Evolutionary conservation across 352 stramenopile species (phyloP).

Genomic region (Thalassiosira livingstoniorum): DNA sequence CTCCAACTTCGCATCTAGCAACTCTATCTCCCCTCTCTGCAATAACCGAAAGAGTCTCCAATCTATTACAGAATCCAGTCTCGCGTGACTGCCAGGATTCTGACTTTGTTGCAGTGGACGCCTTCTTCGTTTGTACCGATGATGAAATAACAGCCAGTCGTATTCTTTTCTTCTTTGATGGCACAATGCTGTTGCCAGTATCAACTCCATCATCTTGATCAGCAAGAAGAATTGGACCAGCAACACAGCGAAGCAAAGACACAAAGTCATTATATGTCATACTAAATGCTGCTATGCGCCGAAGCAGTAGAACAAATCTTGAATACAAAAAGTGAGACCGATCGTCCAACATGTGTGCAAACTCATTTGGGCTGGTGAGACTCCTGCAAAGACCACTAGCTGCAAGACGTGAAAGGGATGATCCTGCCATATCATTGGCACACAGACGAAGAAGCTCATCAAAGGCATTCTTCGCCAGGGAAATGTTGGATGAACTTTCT

Average conservation of each 20-base stretch:
- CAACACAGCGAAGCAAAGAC: slow-evolving; percentile 75
- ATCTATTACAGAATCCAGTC: slow-evolving; percentile 74
- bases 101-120: slow-evolving; percentile 40
- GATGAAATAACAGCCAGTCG: slow-evolving; percentile 80
- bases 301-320: slow-evolving; percentile 75
- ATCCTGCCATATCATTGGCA: slow-evolving; percentile 68
- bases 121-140: slow-evolving; percentile 65
- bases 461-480: slow-evolving; percentile 66
- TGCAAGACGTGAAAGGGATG: slow-evolving; percentile 76
- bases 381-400: slow-evolving; percentile 77
- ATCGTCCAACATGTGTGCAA: slow-evolving; percentile 79
- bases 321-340: slow-evolving; percentile 78
- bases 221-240: slow-evolving; percentile 74
- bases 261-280: slow-evolving; percentile 87
- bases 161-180: slow-evolving; percentile 63
- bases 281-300: slow-evolving; percentile 78
- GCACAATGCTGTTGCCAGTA: slow-evolving; percentile 12
- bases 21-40: slow-evolving; percentile 79
- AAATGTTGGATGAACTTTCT: slow-evolving; percentile 56
- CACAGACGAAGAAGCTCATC: slow-evolving; percentile 70
- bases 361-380: slow-evolving; percentile 77
- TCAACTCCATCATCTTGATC: slow-evolving; percentile 55
- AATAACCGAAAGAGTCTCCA: slow-evolving; percentile 81
- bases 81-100: slow-evolving; percentile 75
- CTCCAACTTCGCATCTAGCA: slow-evolving; percentile 75